phyloP scores from a whole-genome alignment of 768 basidiomycete genomes.

The Lactarius deliciosus region DNA sequence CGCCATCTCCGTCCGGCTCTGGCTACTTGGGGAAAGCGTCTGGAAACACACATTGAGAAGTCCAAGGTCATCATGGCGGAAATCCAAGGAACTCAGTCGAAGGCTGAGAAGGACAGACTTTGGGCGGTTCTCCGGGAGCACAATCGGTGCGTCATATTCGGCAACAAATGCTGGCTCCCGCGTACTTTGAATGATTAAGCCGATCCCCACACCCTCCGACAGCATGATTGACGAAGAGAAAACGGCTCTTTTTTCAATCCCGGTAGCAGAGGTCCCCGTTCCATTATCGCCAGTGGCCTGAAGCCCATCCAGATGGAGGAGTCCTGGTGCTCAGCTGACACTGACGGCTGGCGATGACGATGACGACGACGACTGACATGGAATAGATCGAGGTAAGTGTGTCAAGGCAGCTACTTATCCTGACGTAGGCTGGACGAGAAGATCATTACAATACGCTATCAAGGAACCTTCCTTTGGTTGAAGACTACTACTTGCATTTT shows the following conservation, averaged over 20 bases:
- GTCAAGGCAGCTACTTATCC: neutral
- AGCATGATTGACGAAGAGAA: slow-evolving; percentile 41
- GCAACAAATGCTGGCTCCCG: slow-evolving; percentile 1
- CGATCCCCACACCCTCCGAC: slow-evolving; percentile 20
- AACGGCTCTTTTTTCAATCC: slow-evolving; percentile 10
- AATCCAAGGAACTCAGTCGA: slow-evolving; percentile 43
- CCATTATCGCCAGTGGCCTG: slow-evolving; percentile 42
- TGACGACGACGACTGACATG: slow-evolving; percentile 9
- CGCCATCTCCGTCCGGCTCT: slow-evolving; percentile 33
- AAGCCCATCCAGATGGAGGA: slow-evolving; percentile 40
- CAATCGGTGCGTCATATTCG: slow-evolving; percentile 47
- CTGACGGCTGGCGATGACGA: slow-evolving; percentile 39
- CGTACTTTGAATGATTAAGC: slow-evolving; percentile 16
- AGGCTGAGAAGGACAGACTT: slow-evolving; percentile 50
- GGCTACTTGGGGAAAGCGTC: slow-evolving; percentile 44
- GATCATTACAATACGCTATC: neutral
- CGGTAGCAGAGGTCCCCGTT: slow-evolving; percentile 6
- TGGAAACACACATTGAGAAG: slow-evolving; percentile 51
- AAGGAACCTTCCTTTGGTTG: neutral
- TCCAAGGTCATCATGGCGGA: slow-evolving; percentile 50
- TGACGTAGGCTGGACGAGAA: slow-evolving; percentile 9
- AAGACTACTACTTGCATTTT: neutral
- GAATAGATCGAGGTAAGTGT: slow-evolving; percentile 23
- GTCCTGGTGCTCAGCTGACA: slow-evolving; percentile 51
- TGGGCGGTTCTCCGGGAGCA: slow-evolving; percentile 47